Percentiles rank a stretch among this genome's conserved stretches.
Evolutionary conservation across 129 eudicot genomes (phyloP).

Genomic region (Dittrichia graveolens): DNA sequence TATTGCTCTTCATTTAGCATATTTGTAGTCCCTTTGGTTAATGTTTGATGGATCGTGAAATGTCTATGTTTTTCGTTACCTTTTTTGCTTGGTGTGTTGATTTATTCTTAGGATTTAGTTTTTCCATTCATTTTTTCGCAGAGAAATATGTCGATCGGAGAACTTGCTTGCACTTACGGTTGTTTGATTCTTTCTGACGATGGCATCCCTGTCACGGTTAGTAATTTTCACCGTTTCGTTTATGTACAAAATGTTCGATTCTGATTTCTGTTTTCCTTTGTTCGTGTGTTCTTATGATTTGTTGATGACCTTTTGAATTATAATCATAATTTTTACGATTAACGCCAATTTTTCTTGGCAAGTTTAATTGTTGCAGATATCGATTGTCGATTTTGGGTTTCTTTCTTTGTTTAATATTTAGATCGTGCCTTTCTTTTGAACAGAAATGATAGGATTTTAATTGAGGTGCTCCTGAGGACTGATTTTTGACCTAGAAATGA

Average conservation of each 20-base stretch:
- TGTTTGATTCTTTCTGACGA: slow-evolving; percentile 43
- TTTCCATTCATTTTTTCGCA: not conserved
- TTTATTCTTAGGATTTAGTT: not conserved
- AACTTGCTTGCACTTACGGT: slow-evolving; percentile 43
- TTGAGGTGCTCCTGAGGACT: not conserved
- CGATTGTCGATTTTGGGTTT: too few species aligned
- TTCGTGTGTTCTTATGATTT: too few species aligned
- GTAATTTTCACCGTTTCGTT: not conserved
- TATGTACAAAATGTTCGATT: not conserved
- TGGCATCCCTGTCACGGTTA: slow-evolving; percentile 45
- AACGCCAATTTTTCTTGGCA: too few species aligned
- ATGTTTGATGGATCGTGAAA: not conserved
- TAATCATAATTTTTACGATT: too few species aligned
- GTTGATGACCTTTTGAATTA: not conserved
- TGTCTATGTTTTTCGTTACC: not conserved
- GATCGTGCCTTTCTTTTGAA: too few species aligned
- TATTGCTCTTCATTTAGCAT: not conserved
- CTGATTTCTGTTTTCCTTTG: not conserved
- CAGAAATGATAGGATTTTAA: too few species aligned
- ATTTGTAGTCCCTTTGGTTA: not conserved
- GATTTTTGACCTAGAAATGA: not conserved
- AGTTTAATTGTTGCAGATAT: too few species aligned
- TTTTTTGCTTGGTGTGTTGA: not conserved
- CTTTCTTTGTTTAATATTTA: too few species aligned
- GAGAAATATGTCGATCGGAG: slow-evolving; percentile 42